Base-by-base conservation (phyloP, 805 yeast genomes). In the Saccharomycopsis fodiens region DNA sequence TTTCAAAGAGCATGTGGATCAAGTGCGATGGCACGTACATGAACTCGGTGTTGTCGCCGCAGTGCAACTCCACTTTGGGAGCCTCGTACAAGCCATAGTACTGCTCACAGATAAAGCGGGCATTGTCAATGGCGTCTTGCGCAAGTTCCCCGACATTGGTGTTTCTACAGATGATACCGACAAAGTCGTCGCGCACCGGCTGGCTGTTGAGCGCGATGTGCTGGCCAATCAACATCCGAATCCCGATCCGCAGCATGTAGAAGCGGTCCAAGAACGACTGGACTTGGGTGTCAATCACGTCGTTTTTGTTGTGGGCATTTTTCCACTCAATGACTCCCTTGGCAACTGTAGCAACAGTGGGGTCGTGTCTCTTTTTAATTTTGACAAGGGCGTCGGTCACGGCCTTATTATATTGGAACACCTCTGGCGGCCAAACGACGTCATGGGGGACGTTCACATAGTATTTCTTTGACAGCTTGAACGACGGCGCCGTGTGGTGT, bases 271-370 rank as follows among this genome's bases (percentile, higher is more conserved):
- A 67, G 58, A 88, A 87, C 13, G 78, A 72, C 63, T 88, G 95
- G 30, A 88, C 78, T 10, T 85, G 76, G 44, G 79, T 72, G 57
- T 84, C 85, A 34, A 84, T 79, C 25, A 73, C 67, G 32, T 62
- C 55, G 53, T 36, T 54, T 10, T 35, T 22, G 12, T 36, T 29
- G 31, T 72, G 66, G 10, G 72, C 67, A 43, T 41, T 37, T 57
- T 87, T 87, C 94, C 96, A 88, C 60, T 86, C 94, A 56, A 82
- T 82, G 6, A 88, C 95, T 30, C 96, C 96, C 54, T 85, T 86
- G 1, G 95, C 95, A 57, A 88, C 81, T 0, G 96, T 86, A 13
- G 94, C 81, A 15, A 88, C 96, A 0, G 95, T 89, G 6, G 95
- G 95, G 62, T 88, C 96, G 61, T 87, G 96, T 29, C 96, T 69